Conservation (phyloP, 257 asterid species). For the Scutellaria minor region DNA sequence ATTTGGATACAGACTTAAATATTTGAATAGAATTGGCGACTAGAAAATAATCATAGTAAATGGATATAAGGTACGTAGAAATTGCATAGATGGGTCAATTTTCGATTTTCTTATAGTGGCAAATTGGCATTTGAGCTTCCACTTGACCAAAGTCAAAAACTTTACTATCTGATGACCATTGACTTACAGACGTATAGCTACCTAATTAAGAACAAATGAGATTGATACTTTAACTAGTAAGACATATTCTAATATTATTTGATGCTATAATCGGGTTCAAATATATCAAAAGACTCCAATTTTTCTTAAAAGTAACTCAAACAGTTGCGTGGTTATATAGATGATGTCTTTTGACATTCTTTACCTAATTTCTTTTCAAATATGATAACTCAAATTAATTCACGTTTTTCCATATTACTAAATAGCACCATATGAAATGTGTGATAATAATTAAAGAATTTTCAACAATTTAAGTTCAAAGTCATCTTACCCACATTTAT, state of each 20-base stretch:
- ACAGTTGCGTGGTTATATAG: slow-evolving; percentile 3
- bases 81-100: background rate
- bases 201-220: too few species aligned
- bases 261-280: too few species aligned
- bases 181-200: too few species aligned
- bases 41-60: background rate
- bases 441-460: slow-evolving; percentile 3
- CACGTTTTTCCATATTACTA: slow-evolving; percentile 6
- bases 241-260: too few species aligned
- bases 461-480: background rate
- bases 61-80: background rate
- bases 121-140: background rate
- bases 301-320: background rate
- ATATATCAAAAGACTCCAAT: background rate
- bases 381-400: background rate
- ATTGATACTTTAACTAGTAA: background rate
- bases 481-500: slow-evolving; percentile 27
- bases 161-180: too few species aligned
- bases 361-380: slow-evolving; percentile 11
- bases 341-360: slow-evolving; percentile 29
- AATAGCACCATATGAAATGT: slow-evolving; percentile 12
- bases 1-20: too few species aligned
- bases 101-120: background rate
- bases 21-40: too few species aligned
- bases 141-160: background rate